Conservation (phyloP, 441 rosid species). For the Rhodomyrtus psidioides region DNA sequence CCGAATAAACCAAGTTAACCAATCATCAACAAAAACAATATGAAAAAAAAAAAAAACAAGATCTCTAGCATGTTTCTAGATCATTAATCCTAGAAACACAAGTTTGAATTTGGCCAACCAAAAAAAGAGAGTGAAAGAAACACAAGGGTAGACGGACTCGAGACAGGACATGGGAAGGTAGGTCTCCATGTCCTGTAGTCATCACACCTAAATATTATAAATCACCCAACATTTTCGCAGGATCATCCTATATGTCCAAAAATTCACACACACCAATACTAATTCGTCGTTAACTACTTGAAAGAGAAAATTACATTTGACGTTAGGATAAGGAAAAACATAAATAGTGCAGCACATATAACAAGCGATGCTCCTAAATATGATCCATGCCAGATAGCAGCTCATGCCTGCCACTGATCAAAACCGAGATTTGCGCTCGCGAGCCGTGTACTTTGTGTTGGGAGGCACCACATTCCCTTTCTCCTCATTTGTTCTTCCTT, state of each 20-base stretch:
- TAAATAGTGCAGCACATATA: not conserved
- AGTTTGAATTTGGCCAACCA: not conserved
- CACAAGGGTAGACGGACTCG: not conserved
- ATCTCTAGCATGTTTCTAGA: not conserved
- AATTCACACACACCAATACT: not conserved
- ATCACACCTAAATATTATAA: not conserved
- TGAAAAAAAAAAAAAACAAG: not conserved
- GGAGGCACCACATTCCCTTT: constrained; percentile 66
- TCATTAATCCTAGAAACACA: not conserved
- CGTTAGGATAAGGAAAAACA: not conserved
- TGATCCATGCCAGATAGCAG: not conserved
- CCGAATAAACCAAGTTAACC: not conserved
- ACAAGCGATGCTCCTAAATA: not conserved
- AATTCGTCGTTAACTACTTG: not conserved
- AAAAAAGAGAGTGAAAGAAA: not conserved
- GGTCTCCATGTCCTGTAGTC: not conserved
- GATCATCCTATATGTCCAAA: not conserved
- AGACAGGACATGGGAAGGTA: too few species aligned
- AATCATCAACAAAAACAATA: rapidly evolving
- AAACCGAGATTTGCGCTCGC: constrained; percentile 74
- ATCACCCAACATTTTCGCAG: not conserved
- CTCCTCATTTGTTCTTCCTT: constrained; percentile 88
- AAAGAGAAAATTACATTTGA: not conserved
- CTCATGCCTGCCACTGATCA: constrained; percentile 14
- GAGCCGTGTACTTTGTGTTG: constrained; percentile 72